Evolutionary conservation across 345 rosid species (phyloP).

Genomic region (Eutrema heterophyllum): DNA sequence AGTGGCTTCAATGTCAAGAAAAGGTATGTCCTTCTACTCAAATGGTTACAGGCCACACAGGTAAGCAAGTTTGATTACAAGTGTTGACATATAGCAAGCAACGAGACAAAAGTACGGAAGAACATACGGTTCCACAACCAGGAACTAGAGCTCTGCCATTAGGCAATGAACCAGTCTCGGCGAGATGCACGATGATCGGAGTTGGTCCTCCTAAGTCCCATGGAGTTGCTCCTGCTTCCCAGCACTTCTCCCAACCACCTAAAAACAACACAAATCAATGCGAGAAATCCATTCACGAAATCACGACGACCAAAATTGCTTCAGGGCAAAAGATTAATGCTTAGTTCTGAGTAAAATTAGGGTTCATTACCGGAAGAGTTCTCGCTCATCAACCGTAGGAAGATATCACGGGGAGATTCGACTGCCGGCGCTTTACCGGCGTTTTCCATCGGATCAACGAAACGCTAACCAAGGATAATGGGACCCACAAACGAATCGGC

Average conservation of each 20-base stretch:
- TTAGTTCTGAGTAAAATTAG: not conserved
- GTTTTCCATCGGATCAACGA: constrained; percentile 3
- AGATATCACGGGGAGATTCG: not conserved
- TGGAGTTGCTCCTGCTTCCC: constrained; percentile 75
- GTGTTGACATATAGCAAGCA: not conserved
- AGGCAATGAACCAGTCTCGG: constrained; percentile 54
- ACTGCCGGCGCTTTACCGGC: constrained; percentile 1
- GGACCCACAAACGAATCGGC: not conserved
- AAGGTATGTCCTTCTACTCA: not conserved
- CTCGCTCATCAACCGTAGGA: constrained; percentile 8
- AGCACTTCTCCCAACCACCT: constrained; percentile 83
- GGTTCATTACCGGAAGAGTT: constrained; percentile 1
- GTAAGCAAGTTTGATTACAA: not conserved
- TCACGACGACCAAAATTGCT: not conserved
- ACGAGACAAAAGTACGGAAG: not conserved
- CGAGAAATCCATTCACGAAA: not conserved
- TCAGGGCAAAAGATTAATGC: not conserved
- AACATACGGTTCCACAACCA: constrained; percentile 81
- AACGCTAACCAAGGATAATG: too few species aligned
- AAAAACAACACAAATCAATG: not conserved
- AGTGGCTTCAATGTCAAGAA: not conserved
- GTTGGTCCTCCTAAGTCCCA: constrained; percentile 84
- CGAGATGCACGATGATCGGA: constrained; percentile 56
- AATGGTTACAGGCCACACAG: too few species aligned
- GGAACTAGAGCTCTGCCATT: constrained; percentile 75